Conservation (phyloP, 2,329 filamentous ascomycete genomes). For the Colletotrichum karsti region DNA sequence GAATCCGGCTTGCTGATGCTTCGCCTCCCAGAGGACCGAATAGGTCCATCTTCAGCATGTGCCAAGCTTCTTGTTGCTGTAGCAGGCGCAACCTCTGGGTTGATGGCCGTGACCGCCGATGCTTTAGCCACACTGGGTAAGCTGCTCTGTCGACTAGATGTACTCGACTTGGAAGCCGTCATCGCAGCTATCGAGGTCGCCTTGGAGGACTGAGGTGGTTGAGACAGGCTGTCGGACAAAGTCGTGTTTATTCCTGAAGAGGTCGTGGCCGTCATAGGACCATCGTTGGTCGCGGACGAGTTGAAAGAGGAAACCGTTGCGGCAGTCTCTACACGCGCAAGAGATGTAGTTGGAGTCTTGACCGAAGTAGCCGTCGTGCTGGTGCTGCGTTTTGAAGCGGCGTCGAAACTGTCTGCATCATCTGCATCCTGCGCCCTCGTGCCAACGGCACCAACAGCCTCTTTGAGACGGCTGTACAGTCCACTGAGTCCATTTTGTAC, state of each 20-base stretch:
- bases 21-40: constrained; percentile 45
- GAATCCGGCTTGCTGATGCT: constrained; percentile 54
- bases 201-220: constrained; percentile 53
- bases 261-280: constrained; percentile 45
- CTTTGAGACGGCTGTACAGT: constrained; percentile 85
- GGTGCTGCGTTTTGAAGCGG: constrained; percentile 50
- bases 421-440: constrained; percentile 49
- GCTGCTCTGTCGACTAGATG: constrained; percentile 45
- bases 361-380: constrained; percentile 49
- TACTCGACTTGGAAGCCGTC: constrained; percentile 51
- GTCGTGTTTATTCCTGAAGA: constrained; percentile 42
- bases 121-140: constrained; percentile 52
- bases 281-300: constrained; percentile 42
- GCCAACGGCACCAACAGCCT: constrained; percentile 78
- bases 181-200: constrained; percentile 57
- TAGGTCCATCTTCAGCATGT: constrained; percentile 53
- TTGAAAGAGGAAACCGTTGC: constrained; percentile 40
- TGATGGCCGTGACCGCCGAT: constrained; percentile 49
- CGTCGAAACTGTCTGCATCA: constrained; percentile 53
- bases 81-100: constrained; percentile 57
- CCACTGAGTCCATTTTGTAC: constrained; percentile 89
- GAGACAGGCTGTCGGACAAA: constrained; percentile 49
- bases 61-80: constrained; percentile 52
- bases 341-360: constrained; percentile 49
- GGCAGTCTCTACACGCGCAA: constrained; percentile 50